Evolutionary conservation across 1,284 basidiomycete genomes (phyloP), one percentile per base, ranked within the genome.

Genomic region (Tilletiopsis washingtonensis): DNA sequence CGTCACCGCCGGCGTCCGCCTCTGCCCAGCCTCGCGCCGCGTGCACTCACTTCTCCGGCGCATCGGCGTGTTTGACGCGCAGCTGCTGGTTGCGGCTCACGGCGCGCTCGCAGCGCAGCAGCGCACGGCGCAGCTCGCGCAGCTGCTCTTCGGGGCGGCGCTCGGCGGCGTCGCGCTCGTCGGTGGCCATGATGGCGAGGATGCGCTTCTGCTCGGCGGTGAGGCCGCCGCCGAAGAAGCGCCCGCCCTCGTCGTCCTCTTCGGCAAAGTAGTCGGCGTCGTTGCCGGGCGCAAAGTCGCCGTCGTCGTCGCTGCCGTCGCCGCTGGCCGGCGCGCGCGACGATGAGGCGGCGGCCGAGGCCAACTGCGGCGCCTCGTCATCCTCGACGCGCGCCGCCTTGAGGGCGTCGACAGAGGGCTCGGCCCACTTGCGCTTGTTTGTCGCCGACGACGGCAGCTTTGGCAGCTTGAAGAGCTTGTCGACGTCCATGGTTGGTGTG

Each of bases 41-140:
- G n/a, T n/a, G n/a, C n/a, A 51, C 62, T 25, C 45, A 67, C 66
- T 65, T 69, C 7, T 56, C 47, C 0, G 74, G 73, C 21, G 73
- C 55, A 25, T 61, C 49, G n/a, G 62, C 52, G 56, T 62, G 67
- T 50, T 73, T 74, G 39, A 67, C 90, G 25, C 93, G 80, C 72
- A 94, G 85, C 73, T 94, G 88, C 63, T 91, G 86, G 73, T 99
- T 99, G 76, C 88, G 93, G 68, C 86, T 84, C 25, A 87, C 85
- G 1, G 87, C 82, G 19, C 88, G 81, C 74, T 98, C 91, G 59
- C 98, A 86, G 38, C 82, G 80, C 27, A 87, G 76, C 12, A 98
- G 77, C 52, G 86, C 77, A 61, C 85, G 81, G 47, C 88, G 82
- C 12, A 93, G 80, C 21, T 80, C 78, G 3, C 82, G 81, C 17